Evolutionary conservation across 1,284 basidiomycete genomes (phyloP).

Genomic region (Apiotrichum brassicae): DNA sequence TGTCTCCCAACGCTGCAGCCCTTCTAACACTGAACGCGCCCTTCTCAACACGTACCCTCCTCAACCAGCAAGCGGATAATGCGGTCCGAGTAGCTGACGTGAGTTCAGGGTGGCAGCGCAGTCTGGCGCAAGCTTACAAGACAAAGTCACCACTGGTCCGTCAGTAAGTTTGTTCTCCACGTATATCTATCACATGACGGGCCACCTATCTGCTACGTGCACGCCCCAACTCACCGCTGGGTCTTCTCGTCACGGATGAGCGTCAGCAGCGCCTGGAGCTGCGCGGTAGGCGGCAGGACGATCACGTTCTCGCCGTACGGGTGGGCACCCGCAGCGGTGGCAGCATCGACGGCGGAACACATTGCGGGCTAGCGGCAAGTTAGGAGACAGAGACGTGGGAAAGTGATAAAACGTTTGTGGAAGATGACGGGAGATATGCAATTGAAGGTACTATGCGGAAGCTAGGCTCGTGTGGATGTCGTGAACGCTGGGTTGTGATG

Average conservation of each 20-base stretch:
- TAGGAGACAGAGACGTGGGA: background rate
- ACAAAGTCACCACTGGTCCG: constrained; percentile 77
- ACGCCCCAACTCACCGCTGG: constrained; percentile 40
- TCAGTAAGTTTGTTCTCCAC: too few relatives aligned
- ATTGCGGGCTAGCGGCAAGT: background rate
- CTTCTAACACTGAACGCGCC: too few relatives aligned
- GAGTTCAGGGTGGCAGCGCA: background rate
- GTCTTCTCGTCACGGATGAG: constrained; percentile 87
- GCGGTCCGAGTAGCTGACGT: constrained; percentile 52
- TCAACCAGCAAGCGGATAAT: constrained; percentile 58
- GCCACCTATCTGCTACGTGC: too few relatives aligned
- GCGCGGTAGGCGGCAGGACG: constrained; percentile 57
- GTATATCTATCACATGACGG: too few relatives aligned
- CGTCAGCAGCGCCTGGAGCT: constrained; percentile 91
- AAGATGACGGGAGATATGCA: too few relatives aligned
- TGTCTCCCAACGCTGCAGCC: too few relatives aligned
- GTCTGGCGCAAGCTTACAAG: constrained; percentile 55
- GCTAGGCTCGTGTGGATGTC: background rate
- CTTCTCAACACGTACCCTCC: constrained; percentile 47
- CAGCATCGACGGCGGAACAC: background rate
- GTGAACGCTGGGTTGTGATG: too few relatives aligned
- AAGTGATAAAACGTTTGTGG: background rate
- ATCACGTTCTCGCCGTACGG: constrained; percentile 31
- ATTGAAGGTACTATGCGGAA: too few relatives aligned
- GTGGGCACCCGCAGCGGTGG: constrained; percentile 1